Percentiles rank a stretch among this genome's conserved stretches.
Conservation (phyloP, 495 filamentous ascomycete genomes). For the Tuber magnatum region DNA sequence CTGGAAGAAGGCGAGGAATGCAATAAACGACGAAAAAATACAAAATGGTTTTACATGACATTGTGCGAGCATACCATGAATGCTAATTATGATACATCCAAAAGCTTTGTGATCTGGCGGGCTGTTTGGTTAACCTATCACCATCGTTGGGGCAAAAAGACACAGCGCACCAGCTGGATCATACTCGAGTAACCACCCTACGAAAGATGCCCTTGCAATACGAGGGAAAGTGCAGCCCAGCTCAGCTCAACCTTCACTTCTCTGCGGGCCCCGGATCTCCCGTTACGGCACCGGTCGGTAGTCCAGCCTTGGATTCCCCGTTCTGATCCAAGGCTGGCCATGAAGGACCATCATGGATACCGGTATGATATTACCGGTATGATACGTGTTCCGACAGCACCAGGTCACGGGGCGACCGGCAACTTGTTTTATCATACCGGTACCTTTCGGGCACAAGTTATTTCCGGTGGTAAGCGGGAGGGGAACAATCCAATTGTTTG, state of each 20-base stretch:
- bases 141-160: background rate
- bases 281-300: background rate
- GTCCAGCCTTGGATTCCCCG: background rate
- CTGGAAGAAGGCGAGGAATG: too few species aligned
- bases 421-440: background rate
- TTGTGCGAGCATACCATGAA: too few species aligned
- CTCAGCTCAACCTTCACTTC: too few species aligned
- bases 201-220: background rate
- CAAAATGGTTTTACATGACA: too few species aligned
- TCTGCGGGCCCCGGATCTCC: background rate
- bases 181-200: background rate
- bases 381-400: background rate
- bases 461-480: background rate
- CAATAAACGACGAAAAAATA: too few species aligned
- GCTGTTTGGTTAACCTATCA: too few species aligned
- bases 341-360: too few species aligned
- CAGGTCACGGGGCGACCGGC: background rate
- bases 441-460: background rate
- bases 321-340: background rate
- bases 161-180: background rate
- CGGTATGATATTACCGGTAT: slow-evolving; percentile 3
- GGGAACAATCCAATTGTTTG: background rate
- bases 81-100: too few species aligned
- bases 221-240: background rate
- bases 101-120: background rate